Base-by-base conservation (phyloP, 2,329 filamentous ascomycete genomes). In the Fusarium beomiforme region DNA sequence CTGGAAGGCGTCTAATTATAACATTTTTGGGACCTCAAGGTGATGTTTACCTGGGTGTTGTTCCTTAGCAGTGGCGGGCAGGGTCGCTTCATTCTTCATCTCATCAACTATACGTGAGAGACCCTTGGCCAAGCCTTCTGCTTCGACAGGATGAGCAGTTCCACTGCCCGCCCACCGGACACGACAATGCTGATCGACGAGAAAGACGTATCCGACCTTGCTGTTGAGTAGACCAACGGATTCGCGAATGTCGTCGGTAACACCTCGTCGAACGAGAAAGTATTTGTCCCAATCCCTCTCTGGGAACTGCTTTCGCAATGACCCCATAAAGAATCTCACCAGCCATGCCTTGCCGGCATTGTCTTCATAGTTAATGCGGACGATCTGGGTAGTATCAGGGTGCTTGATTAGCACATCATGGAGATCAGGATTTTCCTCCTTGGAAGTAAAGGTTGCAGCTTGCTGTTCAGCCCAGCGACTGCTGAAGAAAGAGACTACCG, bases 101-200 rank as follows among this genome's bases (percentile, higher is more conserved):
- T 93, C 91, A 3, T 87, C 84, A 51, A 93, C 80, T 59, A 96
- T 79, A 71, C 88, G 87, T 75, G 83, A 85, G 43, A 93, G 78
- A 6, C 90, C 90, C 79, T 85, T 92, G 42, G 89, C 88, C 78
- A 97, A 78, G 43, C 89, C 88, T 57, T 90, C 87, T 71, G 85
- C 86, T 83, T 97, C 93, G 21, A 88, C 87, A 0, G 86, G 86
- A 68, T 90, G 86, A 47, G 90, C 89, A 49, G 86, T 79, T 16
- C 91, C 93, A 77, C 94, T 97, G 7, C 93, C 96, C 1, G 95
- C 96, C 96, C 96, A 99, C 61, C 96, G 89, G 74, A 99, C 97
- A 82, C 90, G 92, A 80, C 94, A 97, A 70, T 95, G 86, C 69
- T 90, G 86, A 79, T 99, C 96, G 64, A 99, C 86, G 50, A 99